Evolutionary conservation across 2,329 filamentous ascomycete species (phyloP), one percentile per base, ranked within the genome.

Genomic region (Aspergillus ochraceus): DNA sequence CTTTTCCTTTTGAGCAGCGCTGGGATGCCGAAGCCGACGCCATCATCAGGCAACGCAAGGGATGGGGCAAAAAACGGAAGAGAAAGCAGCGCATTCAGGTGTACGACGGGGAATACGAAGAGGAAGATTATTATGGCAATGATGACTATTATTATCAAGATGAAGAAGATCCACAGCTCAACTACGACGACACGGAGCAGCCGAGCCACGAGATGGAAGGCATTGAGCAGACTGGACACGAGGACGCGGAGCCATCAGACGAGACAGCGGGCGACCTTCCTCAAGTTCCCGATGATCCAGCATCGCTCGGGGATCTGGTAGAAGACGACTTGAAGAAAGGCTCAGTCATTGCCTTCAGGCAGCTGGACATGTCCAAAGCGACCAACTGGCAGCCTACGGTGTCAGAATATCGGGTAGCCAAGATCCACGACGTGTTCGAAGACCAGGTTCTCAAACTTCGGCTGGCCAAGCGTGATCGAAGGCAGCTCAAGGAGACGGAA

Each of bases 1-100:
- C 93, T 0, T 97, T 96, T 70, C 93, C 93, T 0, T 97, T 97
- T 73, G 81, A 90, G 17, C 92, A 97, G 74, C 85, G 90, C 51
- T 97, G 93, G 94, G 91, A 96, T 74, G 84, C 86, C 3, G 88
- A 92, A 61, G 90, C 93, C 68, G 83, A 85, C 55, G 64, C 69
- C 53, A 70, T 64, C 68, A 81, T 80, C 64, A 75, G 69, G 58
- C 72, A 73, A 63, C 72, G 66, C 60, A 77, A 74, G 63, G 75
- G 70, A 22, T 70, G 63, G 57, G 66, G 67, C 36, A 76, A 71
- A 60, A 77, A 73, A 62, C 67, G 72, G 24, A 79, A 76, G 66
- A 68, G 70, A 57, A 86, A 83, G 69, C 85, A 86, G 66, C 80
- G 82, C 61, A 84, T 83, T 66, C 77, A 77, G 12, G 74, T 77